phyloP scores from a whole-genome alignment of 148 eudicot genomes.

The Chenopodium suecicum region DNA sequence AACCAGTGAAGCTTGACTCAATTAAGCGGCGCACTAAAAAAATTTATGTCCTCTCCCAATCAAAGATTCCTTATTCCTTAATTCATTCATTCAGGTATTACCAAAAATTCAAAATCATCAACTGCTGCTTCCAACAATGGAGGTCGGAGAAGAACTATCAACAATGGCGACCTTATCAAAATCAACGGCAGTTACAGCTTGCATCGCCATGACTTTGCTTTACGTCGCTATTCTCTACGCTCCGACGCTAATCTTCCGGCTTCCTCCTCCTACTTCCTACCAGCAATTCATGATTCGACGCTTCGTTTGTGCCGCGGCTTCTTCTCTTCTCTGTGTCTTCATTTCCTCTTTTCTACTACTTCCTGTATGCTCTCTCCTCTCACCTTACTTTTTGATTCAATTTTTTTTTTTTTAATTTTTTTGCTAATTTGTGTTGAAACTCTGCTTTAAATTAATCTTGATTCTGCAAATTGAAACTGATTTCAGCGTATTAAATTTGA shows the following conservation, averaged over 20 bases:
- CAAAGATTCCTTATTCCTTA: neutral
- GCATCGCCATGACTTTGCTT: slow-evolving; percentile 59
- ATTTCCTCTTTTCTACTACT: slow-evolving; percentile 55
- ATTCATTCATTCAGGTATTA: neutral
- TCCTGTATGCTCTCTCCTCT: slow-evolving; percentile 37
- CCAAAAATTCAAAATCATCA: neutral
- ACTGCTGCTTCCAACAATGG: neutral
- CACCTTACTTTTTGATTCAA: neutral
- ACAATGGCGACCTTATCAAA: slow-evolving; percentile 28
- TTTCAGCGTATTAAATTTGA: no score
- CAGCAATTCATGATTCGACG: slow-evolving; percentile 67
- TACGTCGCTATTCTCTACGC: slow-evolving; percentile 74
- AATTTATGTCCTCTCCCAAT: neutral
- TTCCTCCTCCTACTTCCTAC: slow-evolving; percentile 61
- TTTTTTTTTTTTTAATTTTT: neutral
- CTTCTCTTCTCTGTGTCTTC: slow-evolving; percentile 57
- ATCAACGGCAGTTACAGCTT: slow-evolving; percentile 51
- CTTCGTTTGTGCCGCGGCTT: slow-evolving; percentile 65
- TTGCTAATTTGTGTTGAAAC: no score
- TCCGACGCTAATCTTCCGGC: slow-evolving; percentile 73
- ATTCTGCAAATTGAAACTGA: no score
- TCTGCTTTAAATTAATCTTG: no score
- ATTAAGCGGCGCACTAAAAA: neutral
- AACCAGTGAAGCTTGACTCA: neutral
- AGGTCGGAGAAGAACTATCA: neutral